A percentile compares a stretch with the other conserved stretches of the same genome.
Evolutionary conservation across 108 stramenopile genomes (phyloP).

Genomic region (Skeletonema grethae): DNA sequence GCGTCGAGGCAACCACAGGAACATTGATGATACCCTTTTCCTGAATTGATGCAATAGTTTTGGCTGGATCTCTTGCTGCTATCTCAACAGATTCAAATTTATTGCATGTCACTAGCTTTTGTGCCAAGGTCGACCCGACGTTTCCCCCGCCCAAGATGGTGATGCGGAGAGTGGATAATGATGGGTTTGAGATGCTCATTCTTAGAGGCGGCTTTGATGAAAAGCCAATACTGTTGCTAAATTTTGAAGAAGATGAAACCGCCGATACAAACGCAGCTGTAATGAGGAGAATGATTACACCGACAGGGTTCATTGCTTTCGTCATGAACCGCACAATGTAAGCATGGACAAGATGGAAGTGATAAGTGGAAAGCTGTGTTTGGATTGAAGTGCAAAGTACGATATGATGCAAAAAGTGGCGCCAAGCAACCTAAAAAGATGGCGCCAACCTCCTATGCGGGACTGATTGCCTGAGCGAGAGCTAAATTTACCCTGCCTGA

Average conservation of each 20-base stretch:
- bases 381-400: too few species aligned
- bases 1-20: conserved; percentile 3
- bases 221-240: not conserved
- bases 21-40: conserved; percentile 7
- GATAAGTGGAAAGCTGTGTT: too few species aligned
- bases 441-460: too few species aligned
- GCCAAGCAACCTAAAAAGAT: too few species aligned
- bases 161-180: conserved; percentile 5
- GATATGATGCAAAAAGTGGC: too few species aligned
- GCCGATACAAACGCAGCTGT: not conserved
- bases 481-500: too few species aligned
- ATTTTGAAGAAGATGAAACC: not conserved
- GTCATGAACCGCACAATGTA: not conserved
- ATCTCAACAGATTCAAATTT: conserved; percentile 16
- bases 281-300: not conserved
- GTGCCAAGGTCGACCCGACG: conserved; percentile 31
- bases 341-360: too few species aligned
- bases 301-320: not conserved
- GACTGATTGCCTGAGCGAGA: too few species aligned
- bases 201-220: not conserved
- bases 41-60: conserved; percentile 12
- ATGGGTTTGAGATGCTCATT: not conserved
- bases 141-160: conserved; percentile 32
- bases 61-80: conserved; percentile 29
- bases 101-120: conserved; percentile 8